phyloP scores from a whole-genome alignment of 2,329 filamentous ascomycete species.

The Sarocladium oryzae region DNA sequence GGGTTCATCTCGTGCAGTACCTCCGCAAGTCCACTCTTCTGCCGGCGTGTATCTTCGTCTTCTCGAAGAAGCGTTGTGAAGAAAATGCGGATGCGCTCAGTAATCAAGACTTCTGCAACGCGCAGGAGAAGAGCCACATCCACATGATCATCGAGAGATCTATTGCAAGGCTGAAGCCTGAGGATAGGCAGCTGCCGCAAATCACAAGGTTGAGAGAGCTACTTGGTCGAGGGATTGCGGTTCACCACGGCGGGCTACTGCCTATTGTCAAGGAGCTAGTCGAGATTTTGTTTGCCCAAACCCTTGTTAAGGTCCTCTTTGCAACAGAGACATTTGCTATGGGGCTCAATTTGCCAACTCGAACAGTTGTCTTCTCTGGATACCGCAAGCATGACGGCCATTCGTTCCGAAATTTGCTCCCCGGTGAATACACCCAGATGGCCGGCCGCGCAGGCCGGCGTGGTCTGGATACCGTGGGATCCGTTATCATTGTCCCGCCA shows the following conservation, averaged over 20 bases:
- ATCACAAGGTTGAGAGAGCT: slow-evolving; percentile 83
- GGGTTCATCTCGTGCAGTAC: slow-evolving; percentile 92
- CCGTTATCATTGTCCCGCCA: slow-evolving; percentile 91
- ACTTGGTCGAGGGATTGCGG: slow-evolving; percentile 81
- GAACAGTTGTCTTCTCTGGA: slow-evolving; percentile 95
- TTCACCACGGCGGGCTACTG: slow-evolving; percentile 89
- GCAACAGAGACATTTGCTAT: slow-evolving; percentile 98
- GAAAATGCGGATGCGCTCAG: slow-evolving; percentile 93
- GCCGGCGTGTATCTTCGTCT: slow-evolving; percentile 95
- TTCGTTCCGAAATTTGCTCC: slow-evolving; percentile 80
- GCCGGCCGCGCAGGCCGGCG: slow-evolving; percentile 93
- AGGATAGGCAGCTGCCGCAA: slow-evolving; percentile 85
- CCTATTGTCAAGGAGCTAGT: slow-evolving; percentile 98
- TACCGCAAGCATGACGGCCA: slow-evolving; percentile 95
- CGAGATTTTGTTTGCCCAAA: slow-evolving; percentile 92
- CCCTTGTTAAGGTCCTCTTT: slow-evolving; percentile 92
- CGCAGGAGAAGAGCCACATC: slow-evolving; percentile 89
- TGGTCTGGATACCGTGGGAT: slow-evolving; percentile 94
- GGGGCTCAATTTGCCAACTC: slow-evolving; percentile 90
- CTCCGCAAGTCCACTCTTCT: slow-evolving; percentile 81
- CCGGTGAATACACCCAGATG: slow-evolving; percentile 98
- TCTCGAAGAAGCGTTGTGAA: slow-evolving; percentile 96
- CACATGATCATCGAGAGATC: slow-evolving; percentile 98
- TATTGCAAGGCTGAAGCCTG: slow-evolving; percentile 80
- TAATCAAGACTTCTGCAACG: slow-evolving; percentile 92